Base-by-base conservation (phyloP, 257 asterid genomes). In the Capsicum baccatum region DNA sequence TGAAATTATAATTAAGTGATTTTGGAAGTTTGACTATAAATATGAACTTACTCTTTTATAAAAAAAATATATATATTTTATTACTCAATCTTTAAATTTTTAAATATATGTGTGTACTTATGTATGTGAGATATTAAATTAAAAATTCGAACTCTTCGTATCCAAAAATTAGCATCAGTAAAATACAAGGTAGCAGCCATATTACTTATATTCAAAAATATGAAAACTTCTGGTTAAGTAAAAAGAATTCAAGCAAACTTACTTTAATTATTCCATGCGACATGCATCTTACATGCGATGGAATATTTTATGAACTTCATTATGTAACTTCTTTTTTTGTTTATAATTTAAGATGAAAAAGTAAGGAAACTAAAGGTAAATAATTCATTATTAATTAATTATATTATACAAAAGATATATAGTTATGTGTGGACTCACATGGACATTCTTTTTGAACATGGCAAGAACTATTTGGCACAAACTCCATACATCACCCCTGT, bases 391-490 rank as follows among this genome's bases (percentile, higher is more conserved):
- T 73, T 84, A 70, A 6, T 83, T 79, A 26, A 82, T 48, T 60
- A 84, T 66, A 79, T 26, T 71, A 82, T 59, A 57, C 11, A 64
- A 57, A 68, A 83, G 84, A 35, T 76, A 55, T 26, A 1, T 21
- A 76, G 64, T 52, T 76, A 55, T 76, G 64, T 76, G 81, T 76
- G 81, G 64, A 54, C 59, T 76, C 81, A 76, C 81, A 76, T 76
- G 81, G 81, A 54, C n/a, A 76, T 52, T 76, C 81, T 76, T 76
- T 76, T 52, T 76, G 81, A 76, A 76, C 81, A 54, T 76, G 81
- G 54, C 26, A 14, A 54, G 64, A 76, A 76, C 81, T 76, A 52
- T 76, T 76, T 26, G 7, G 63, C 81, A 7, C 62, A 74, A 76
- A 52, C 81, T 54, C 26, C 81, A 76, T 76, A 76, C 63, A 76